Base-by-base conservation (phyloP, 257 asterid genomes). In the Thymus mandschuricus region DNA sequence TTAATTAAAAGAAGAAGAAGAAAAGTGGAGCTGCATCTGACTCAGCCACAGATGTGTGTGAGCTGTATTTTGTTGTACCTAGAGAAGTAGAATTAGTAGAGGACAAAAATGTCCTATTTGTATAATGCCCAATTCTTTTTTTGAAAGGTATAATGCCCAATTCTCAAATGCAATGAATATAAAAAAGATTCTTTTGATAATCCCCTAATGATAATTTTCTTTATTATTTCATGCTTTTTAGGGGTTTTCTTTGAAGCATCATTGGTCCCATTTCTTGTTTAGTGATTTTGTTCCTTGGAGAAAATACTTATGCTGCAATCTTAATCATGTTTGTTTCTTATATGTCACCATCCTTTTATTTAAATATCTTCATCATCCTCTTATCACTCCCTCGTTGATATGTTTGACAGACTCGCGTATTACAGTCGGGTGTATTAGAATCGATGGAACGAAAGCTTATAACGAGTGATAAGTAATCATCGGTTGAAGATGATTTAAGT, bases 21-120 rank as follows among this genome's bases (percentile, higher is more conserved):
- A 6, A 54, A 8, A 49, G 62, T 43, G 44, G 11, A 1, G 11
- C 50, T 27, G 21, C 1, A 66, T 60, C 8, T 6, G 63, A 38
- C 60, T 54, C 60, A 10, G 13, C 35, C 21, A 21, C 43, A 45
- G 40, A 6, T 52, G 11, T 54, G 38, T 44, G 44, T 63, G 76
- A 70, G 76, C 76, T 76, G 80, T 69, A 63, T 54, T 69, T 33
- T 76, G 59, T 60, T 50, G 70, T 52, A n/a, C 48, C 27, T 10
- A 13, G 41, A 4, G 21, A 4, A 5, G 7, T 38, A 38, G 43
- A n/a, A 35, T 12, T n/a, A 0, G 3, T 5, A 52, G 54, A 63
- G 28, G 73, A 70, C 80, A 45, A 70, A 64, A 44, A 48, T 45
- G 64, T 10, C 76, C 50, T 33, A 29, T 30, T 30, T 30, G 35